Evolutionary conservation across 305 asterid species (phyloP).

Genomic region (Fraxinus ornus): DNA sequence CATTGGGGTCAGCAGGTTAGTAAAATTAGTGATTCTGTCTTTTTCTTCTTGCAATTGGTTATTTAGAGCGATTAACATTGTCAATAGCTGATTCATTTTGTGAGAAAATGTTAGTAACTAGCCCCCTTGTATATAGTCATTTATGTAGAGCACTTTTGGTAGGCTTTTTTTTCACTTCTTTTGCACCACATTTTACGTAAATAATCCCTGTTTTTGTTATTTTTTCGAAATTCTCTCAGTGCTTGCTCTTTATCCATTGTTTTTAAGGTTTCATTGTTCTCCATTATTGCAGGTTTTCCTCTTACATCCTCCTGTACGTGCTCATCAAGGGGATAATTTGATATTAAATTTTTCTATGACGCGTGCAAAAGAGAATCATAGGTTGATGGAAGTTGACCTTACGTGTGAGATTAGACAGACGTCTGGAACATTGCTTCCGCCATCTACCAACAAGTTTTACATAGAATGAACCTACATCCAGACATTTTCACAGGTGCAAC

Average conservation of each 20-base stretch:
- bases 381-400: conserved; percentile 76
- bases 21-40: not conserved
- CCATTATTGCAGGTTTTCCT: conserved; percentile 63
- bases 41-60: not conserved
- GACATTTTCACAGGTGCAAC: conserved; percentile 15
- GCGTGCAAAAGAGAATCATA: conserved; percentile 79
- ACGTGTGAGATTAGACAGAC: conserved; percentile 51
- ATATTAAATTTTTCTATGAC: conserved; percentile 49
- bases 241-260: not conserved
- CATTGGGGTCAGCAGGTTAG: conserved; percentile 99
- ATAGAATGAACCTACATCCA: conserved; percentile 51
- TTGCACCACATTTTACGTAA: not conserved
- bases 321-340: conserved; percentile 52
- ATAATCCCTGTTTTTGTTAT: not conserved
- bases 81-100: not conserved
- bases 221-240: not conserved
- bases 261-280: conserved; percentile 1
- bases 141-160: not conserved
- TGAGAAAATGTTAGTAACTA: not conserved
- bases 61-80: not conserved
- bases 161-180: not conserved
- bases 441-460: conserved; percentile 49
- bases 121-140: not conserved
- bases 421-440: conserved; percentile 46
- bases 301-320: conserved; percentile 55